phyloP scores from a whole-genome alignment of 495 filamentous ascomycete genomes.

The Thermothielavioides terrestris region DNA sequence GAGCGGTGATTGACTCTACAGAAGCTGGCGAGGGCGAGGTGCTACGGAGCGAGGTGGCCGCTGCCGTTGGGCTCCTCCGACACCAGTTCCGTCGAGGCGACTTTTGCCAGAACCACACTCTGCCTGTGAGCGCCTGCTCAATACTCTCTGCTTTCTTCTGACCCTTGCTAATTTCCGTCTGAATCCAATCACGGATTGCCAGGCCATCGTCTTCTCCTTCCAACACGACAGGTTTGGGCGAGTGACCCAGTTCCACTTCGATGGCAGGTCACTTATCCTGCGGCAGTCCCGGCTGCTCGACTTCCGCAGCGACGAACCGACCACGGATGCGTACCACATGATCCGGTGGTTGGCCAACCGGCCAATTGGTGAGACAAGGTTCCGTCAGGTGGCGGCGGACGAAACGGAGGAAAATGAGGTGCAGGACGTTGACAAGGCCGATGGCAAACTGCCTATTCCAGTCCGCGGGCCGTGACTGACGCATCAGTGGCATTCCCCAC shows the following conservation, averaged over 20 bases:
- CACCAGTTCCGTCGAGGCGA: not conserved
- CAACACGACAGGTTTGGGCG: not conserved
- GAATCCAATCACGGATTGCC: not conserved
- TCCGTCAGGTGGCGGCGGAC: not conserved
- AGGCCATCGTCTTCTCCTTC: conserved; percentile 4
- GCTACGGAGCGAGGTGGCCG: not conserved
- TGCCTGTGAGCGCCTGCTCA: not conserved
- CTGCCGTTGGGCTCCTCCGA: not conserved
- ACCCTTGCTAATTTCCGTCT: too few relatives aligned
- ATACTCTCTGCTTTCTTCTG: too few relatives aligned
- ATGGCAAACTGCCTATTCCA: not conserved
- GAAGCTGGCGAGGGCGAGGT: not conserved
- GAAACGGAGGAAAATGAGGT: not conserved
- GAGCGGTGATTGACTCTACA: not conserved
- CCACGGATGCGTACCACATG: not conserved
- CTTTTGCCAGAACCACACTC: not conserved
- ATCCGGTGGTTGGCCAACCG: not conserved
- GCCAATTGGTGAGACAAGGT: conserved; percentile 1
- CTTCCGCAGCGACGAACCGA: not conserved
- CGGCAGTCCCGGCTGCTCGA: conserved; percentile 1
- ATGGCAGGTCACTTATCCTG: not conserved
- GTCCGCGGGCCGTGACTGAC: not conserved
- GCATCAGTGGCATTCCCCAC: too few relatives aligned
- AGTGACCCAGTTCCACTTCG: not conserved
- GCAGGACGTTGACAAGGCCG: not conserved